Evolutionary conservation across 768 basidiomycete genomes (phyloP), one percentile per base, ranked within the genome.

Genomic region (Sporobolomyces pararoseus): DNA sequence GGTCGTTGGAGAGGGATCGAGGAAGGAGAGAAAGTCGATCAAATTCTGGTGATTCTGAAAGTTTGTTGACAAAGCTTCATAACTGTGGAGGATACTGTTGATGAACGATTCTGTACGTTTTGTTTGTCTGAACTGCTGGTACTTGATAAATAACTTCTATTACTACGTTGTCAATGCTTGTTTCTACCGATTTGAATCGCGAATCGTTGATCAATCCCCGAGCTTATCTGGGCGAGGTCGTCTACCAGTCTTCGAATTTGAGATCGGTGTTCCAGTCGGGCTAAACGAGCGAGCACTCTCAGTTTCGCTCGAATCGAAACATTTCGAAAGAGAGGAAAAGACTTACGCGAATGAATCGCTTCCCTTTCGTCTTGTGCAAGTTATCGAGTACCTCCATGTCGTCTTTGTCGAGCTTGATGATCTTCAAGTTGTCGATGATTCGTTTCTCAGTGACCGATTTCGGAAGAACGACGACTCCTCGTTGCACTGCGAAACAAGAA

Each of bases 391-490:
- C 83, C 51, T 80, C 73, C 42, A 90, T 81, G 59, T 89, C 89
- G 54, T 85, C 85, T 21, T 83, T 81, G 13, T 83, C 83, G 63
- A 89, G 81, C 76, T 88, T 84, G 69, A 89, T 78, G 71, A 90
- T 76, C 63, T 82, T 85, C 55, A 80, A 75, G 80, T 90, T 90
- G 68, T 80, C 85, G 54, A 82, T 79, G 76, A 90, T 87, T 27
- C 89, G 86, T 62, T 82, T 79, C 63, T 84, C 82, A 7, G 86
- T 90, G 49, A 91, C 89, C 7, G 87, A 89, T 81, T 91, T 91
- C 29, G 89, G 83, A 46, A 91, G 81, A 32, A 89, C 89, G 44
- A 89, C 83, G 50, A 86, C 81, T 44, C 83, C 85, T 76, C 88
- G 88, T 17, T 83, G 82, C 61, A 89, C 87, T 87, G 75, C 17